These are phyloP conservation scores for Ascocoryne sarcoides DNA, from an alignment of 2,329 filamentous ascomycete genomes.

Conservation along the genomic window DNA sequence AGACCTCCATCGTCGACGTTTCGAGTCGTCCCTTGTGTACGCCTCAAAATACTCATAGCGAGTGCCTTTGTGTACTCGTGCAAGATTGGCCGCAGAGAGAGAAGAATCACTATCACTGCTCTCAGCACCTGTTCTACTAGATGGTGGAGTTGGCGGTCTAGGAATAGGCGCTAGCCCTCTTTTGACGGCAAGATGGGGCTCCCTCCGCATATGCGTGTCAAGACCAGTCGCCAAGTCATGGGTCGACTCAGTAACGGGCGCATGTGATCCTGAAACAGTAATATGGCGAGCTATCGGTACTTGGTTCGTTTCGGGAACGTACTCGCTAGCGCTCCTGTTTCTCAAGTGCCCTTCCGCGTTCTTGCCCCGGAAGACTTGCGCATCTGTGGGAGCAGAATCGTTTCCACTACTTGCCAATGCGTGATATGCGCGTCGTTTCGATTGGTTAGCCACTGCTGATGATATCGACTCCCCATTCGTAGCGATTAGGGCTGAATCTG, in stretches of 20 bases:
- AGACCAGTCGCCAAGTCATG: constrained; percentile 41
- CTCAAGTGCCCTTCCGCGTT: constrained; percentile 43
- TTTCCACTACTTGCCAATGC: constrained; percentile 30
- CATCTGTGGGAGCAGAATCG: constrained; percentile 14
- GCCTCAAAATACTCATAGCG: constrained; percentile 61
- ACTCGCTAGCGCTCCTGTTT: constrained; percentile 84
- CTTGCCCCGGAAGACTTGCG: constrained; percentile 21
- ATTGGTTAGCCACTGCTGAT: constrained; percentile 40
- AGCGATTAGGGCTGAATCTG: constrained; percentile 41
- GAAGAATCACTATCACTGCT: constrained; percentile 41
- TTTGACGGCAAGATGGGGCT: constrained; percentile 70
- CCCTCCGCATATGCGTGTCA: constrained; percentile 55
- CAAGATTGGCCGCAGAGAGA: constrained; percentile 32
- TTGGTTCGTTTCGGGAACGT: constrained; percentile 62
- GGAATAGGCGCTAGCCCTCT: constrained; percentile 60
- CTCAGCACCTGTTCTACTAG: constrained; percentile 58
- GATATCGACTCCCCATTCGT: constrained; percentile 44
- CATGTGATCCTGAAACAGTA: constrained; percentile 58
- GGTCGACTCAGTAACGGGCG: constrained; percentile 33
- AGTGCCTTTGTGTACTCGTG: constrained; percentile 30
- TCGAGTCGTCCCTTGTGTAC: constrained; percentile 55
- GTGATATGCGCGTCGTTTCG: constrained; percentile 50
- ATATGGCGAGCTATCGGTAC: constrained; percentile 61
- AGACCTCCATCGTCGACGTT: constrained; percentile 69
- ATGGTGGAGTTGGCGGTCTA: constrained; percentile 70